phyloP scores from a whole-genome alignment of 176 grass and related monocot genomes.

The Aegilops longissima region DNA sequence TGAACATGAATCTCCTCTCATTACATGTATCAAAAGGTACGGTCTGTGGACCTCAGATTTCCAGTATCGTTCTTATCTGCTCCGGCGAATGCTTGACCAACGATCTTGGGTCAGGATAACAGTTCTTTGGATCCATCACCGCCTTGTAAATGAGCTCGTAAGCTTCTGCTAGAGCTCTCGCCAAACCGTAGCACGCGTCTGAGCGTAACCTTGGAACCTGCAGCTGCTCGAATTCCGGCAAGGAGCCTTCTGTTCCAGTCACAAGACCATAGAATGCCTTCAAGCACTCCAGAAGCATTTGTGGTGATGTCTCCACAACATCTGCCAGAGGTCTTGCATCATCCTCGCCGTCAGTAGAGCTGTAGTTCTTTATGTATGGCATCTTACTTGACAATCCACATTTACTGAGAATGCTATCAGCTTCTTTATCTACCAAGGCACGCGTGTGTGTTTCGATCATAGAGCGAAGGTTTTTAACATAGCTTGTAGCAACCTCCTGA shows the following conservation, averaged over 20 bases:
- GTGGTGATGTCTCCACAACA: slow-evolving; percentile 58
- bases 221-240: slow-evolving; percentile 92
- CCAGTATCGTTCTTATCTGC: slow-evolving; percentile 92
- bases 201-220: slow-evolving; percentile 79
- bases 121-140: slow-evolving; percentile 80
- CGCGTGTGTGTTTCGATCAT: slow-evolving; percentile 62
- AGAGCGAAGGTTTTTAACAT: slow-evolving; percentile 58
- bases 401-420: slow-evolving; percentile 65
- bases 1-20: slow-evolving; percentile 7
- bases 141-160: slow-evolving; percentile 77
- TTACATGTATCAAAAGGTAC: slow-evolving; percentile 7
- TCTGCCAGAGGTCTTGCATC: slow-evolving; percentile 56
- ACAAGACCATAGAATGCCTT: slow-evolving; percentile 81
- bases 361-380: slow-evolving; percentile 64
- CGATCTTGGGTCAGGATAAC: slow-evolving; percentile 79
- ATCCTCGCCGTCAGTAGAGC: slow-evolving; percentile 21
- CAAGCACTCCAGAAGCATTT: slow-evolving; percentile 72
- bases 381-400: slow-evolving; percentile 76
- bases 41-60: slow-evolving; percentile 51
- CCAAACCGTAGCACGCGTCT: slow-evolving; percentile 65
- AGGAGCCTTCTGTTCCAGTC: slow-evolving; percentile 73
- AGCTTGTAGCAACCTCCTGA: slow-evolving; percentile 69
- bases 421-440: slow-evolving; percentile 73
- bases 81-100: slow-evolving; percentile 85
- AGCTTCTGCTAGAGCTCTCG: slow-evolving; percentile 63